Evolutionary conservation across 805 yeast genomes (phyloP).

Genomic region (Pichia deserticola): DNA sequence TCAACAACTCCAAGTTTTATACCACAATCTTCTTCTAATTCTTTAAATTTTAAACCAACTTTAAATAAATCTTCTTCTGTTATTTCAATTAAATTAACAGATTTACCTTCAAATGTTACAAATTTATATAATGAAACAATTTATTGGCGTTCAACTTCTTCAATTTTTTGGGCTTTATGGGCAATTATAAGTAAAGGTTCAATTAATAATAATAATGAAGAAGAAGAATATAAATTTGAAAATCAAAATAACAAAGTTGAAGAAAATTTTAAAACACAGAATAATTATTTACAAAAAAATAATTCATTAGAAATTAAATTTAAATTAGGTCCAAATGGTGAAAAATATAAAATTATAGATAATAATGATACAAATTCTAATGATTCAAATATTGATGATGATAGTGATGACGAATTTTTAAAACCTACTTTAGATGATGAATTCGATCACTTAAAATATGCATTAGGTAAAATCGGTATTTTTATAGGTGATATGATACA

Average conservation of each 20-base stretch:
- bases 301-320: constrained; percentile 19
- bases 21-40: constrained; percentile 18
- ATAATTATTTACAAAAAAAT: neutral
- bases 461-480: constrained; percentile 65
- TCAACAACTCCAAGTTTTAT: constrained; percentile 21
- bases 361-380: constrained; percentile 17
- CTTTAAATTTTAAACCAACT: constrained; percentile 6
- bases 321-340: constrained; percentile 51
- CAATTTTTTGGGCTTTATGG: constrained; percentile 85
- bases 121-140: constrained; percentile 56
- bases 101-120: constrained; percentile 32
- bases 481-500: constrained; percentile 68
- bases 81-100: constrained; percentile 31
- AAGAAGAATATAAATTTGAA: neutral
- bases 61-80: constrained; percentile 15
- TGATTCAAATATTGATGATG: constrained; percentile 20
- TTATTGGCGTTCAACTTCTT: constrained; percentile 76
- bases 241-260: neutral
- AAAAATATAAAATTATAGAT: constrained; percentile 33
- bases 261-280: neutral
- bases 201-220: constrained; percentile 2
- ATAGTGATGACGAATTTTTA: constrained; percentile 20
- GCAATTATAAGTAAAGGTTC: constrained; percentile 51
- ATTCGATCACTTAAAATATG: constrained; percentile 72
- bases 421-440: constrained; percentile 41